These are phyloP conservation scores for Tolypocladium amazonense DNA, from an alignment of 2,329 filamentous ascomycete genomes.

Conservation along the genomic window DNA sequence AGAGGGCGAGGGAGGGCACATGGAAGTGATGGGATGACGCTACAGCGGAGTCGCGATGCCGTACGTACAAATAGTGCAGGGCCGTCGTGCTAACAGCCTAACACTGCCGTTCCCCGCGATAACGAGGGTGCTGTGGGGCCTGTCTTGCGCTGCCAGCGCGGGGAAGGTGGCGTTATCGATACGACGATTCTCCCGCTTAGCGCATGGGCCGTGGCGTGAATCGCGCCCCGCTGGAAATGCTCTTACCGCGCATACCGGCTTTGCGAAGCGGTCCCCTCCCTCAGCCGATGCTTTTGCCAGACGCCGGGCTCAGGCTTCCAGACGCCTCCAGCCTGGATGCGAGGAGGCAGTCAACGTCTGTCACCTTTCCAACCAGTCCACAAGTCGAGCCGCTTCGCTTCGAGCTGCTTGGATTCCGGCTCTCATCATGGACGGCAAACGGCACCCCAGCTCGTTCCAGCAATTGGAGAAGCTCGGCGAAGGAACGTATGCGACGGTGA, in stretches of 20 bases:
- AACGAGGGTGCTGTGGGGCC: background rate
- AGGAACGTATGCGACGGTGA: conserved; percentile 94
- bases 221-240: background rate
- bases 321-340: background rate
- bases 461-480: conserved; percentile 98
- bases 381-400: background rate
- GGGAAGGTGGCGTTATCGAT: background rate
- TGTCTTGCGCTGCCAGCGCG: background rate
- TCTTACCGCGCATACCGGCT: background rate
- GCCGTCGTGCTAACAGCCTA: background rate
- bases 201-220: background rate
- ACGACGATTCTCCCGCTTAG: background rate
- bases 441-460: conserved; percentile 94
- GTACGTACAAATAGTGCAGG: too few relatives aligned
- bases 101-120: background rate
- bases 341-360: background rate
- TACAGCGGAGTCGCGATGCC: background rate
- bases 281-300: background rate
- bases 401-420: background rate
- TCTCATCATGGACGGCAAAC: conserved; percentile 71
- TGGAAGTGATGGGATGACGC: background rate
- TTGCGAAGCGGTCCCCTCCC: conserved; percentile 2
- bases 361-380: background rate
- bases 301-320: background rate
- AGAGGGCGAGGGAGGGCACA: background rate